Evolutionary conservation across 805 yeast species (phyloP).

Genomic region (Yarrowia sp.): DNA sequence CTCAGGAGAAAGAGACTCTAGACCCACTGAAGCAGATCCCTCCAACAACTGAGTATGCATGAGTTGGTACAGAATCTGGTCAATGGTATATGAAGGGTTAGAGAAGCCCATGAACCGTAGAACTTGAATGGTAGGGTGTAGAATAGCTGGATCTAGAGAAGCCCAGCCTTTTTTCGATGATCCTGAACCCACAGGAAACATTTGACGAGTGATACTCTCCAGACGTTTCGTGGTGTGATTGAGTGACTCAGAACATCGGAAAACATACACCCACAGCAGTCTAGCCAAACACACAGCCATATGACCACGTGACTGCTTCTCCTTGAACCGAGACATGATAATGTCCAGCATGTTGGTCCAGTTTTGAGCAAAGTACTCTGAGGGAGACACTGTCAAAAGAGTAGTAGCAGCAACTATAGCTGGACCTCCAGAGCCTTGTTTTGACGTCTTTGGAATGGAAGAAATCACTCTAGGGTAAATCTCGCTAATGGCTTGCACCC

Average conservation of each 20-base stretch:
- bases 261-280: conserved; percentile 84
- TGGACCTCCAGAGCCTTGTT: conserved; percentile 16
- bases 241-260: conserved; percentile 81
- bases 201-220: conserved; percentile 56
- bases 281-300: conserved; percentile 66
- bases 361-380: conserved; percentile 61
- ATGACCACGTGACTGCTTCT: conserved; percentile 49
- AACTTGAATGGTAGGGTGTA: conserved; percentile 66
- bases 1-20: conserved; percentile 70
- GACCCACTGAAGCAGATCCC: conserved; percentile 43
- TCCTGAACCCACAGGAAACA: conserved; percentile 42
- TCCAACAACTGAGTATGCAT: conserved; percentile 42
- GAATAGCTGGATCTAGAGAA: conserved; percentile 56
- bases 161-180: conserved; percentile 57
- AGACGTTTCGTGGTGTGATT: conserved; percentile 81
- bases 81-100: conserved; percentile 75
- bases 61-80: conserved; percentile 70
- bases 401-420: conserved; percentile 55
- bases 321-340: conserved; percentile 59
- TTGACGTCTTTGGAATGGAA: conserved; percentile 47
- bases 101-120: conserved; percentile 76
- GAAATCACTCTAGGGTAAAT: conserved; percentile 56
- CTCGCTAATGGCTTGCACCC: conserved; percentile 77
- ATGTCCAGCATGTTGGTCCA: conserved; percentile 74
- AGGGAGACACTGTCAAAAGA: conserved; percentile 75